Evolutionary conservation across 2,329 filamentous ascomycete species (phyloP), one percentile per base, ranked within the genome.

Genomic region (Trichoderma atrobrunneum): DNA sequence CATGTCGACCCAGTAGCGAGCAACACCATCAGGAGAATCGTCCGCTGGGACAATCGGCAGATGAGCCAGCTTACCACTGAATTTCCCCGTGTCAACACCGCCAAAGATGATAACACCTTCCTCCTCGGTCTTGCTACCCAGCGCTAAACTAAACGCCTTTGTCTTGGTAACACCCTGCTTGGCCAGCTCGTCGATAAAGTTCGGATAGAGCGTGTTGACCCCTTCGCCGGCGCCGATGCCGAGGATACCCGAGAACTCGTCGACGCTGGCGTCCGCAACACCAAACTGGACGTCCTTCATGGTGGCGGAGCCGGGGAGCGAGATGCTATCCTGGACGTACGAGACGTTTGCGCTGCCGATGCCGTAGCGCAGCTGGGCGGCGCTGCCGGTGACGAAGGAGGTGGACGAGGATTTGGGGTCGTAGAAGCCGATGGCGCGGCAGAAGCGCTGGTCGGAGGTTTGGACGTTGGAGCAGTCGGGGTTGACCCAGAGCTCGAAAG

Each of bases 141-240:
- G 83, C 73, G 89, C 91, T 24, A 93, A 80, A 74, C 88, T 90
- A 78, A 91, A 92, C 2, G 90, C 89, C 75, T 88, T 88, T 14
- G 87, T 88, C 21, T 84, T 81, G 36, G 90, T 92, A 43, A 87
- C 76, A 26, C 86, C 87, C 73, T 87, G 86, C 2, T 81, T 75
- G 16, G 77, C 78, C 54, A 88, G 80, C 76, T 87, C 81, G 78
- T 88, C 87, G 74, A 88, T 76, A 71, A 88, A 84, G 77, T 87
- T 88, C 73, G 79, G 82, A 76, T 88, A 88, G 10, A 74, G 76
- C 3, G 83, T 85, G 30, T 84, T 86, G 66, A 83, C 74, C 43
- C 84, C 85, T 14, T 81, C 26, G 3, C 88, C 84, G 78, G 93
- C 93, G 28, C 93, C 93, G 71, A 96, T 91, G 26, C 93, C 93